A percentile compares a stretch with the other conserved stretches of the same genome.
Conservation (phyloP, 306 rosid species). For the cucumber (Cucumis sativus) region DNA sequence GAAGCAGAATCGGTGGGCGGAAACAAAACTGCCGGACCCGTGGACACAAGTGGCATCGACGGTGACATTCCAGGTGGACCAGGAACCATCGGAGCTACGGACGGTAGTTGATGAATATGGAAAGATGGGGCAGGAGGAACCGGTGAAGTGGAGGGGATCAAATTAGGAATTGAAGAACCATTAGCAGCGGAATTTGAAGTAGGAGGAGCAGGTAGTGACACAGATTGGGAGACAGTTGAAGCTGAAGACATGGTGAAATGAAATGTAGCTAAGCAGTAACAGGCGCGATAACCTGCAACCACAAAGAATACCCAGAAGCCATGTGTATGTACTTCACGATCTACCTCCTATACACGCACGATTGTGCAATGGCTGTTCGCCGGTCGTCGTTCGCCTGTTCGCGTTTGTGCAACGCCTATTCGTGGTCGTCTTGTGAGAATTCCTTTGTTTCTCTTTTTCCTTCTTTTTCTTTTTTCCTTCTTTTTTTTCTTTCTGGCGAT, state of each 20-base stretch:
- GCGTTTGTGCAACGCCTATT: too few relatives aligned
- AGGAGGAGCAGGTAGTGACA: slow-evolving; percentile 21
- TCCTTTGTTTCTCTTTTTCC: too few relatives aligned
- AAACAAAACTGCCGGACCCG: slow-evolving; percentile 21
- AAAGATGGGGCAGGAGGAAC: slow-evolving; percentile 35
- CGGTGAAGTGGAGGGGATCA: slow-evolving; percentile 37
- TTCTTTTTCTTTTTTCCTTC: too few relatives aligned
- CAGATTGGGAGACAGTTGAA: slow-evolving; percentile 28
- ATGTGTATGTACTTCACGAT: too few relatives aligned
- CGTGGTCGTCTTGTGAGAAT: too few relatives aligned
- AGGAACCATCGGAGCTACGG: slow-evolving; percentile 46
- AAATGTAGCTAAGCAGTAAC: slow-evolving; percentile 28
- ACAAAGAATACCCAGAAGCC: slow-evolving; percentile 9
- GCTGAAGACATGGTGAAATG: slow-evolving; percentile 29
- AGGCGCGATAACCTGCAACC: slow-evolving; percentile 31
- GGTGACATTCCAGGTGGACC: slow-evolving; percentile 61
- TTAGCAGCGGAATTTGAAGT: slow-evolving; percentile 27
- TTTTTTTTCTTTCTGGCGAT: too few relatives aligned
- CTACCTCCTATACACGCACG: too few relatives aligned
- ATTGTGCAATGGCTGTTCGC: too few relatives aligned
- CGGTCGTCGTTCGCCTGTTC: too few relatives aligned
- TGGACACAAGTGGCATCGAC: slow-evolving; percentile 21
- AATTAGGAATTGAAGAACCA: slow-evolving; percentile 34
- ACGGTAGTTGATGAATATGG: slow-evolving; percentile 28
- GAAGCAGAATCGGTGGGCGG: slow-evolving; percentile 27